Evolutionary conservation across 176 grass and related monocot genomes (phyloP), one percentile per base, ranked within the genome.

Genomic region (Otatea glauca): DNA sequence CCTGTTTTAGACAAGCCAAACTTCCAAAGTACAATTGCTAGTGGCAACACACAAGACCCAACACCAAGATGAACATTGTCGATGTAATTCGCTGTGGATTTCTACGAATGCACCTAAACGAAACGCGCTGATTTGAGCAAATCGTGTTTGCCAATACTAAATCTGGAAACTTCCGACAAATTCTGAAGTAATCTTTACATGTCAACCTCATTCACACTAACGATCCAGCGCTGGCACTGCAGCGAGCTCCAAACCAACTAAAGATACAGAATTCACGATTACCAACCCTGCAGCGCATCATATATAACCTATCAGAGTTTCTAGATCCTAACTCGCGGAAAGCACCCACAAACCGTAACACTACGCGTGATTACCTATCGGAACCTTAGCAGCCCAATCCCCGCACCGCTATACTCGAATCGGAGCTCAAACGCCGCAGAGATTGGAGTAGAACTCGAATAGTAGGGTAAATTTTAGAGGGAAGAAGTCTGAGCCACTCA

Each of bases 301-400:
- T 1, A 35, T 8, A 2, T 16, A 44, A 1, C 1, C 24, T 38
- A 29, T 10, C 8, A 49, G 62, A 38, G 56, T 59, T 65, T 53
- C 63, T 1, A 51, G 49, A 6, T 60, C 82, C 34, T 34, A 47
- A 61, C 38, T 42, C 23, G 65, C 21, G 9, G 68, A 55, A 48
- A 5, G 5, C 13, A 39, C 41, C 51, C 20, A 23, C 34, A 21
- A 61, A 61, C 27, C 50, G 32, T 10, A 59, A 24, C 20, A 3
- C 13, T 2, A 6, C 16, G 4, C 38, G 2, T 4, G 58, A 35
- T 11, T n/a, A 42, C 27, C 64, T 16, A 25, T 15, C 42, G 51
- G 25, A 82, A 86, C 88, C 88, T 84, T 86, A 90, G 84, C 67
- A 5, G 11, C 5, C 55, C 39, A 66, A 82, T 68, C 61, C 49